These are phyloP conservation scores for Rhizoclosmatium globosum DNA, from an alignment of 192 early-diverging fungal genomes.

Conservation along the genomic window DNA sequence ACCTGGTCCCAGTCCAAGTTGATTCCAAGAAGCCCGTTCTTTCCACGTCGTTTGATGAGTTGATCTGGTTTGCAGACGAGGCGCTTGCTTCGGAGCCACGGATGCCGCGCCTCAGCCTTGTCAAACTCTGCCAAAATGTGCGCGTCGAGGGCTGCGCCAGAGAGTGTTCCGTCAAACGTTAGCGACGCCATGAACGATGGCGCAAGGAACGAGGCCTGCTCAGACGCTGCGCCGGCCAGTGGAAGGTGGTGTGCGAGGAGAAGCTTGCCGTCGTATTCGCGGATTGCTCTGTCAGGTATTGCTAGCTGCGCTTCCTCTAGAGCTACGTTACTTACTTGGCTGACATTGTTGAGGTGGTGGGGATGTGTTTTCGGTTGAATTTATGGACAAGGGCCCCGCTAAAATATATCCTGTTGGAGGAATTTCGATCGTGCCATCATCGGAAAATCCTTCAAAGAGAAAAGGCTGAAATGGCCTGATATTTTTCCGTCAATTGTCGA, in stretches of 20 bases:
- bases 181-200: slow-evolving; percentile 79
- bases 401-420: no score
- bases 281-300: slow-evolving; percentile 74
- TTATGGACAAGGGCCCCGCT: no score
- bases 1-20: slow-evolving; percentile 90
- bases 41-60: slow-evolving; percentile 97
- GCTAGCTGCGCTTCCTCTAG: no score
- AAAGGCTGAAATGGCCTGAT: no score
- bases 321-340: no score
- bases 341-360: no score
- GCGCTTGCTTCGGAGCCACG: slow-evolving; percentile 84
- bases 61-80: slow-evolving; percentile 98
- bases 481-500: no score
- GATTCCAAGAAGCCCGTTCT: slow-evolving; percentile 92
- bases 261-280: slow-evolving; percentile 98
- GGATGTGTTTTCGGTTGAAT: no score
- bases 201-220: slow-evolving; percentile 64
- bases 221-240: slow-evolving; percentile 49
- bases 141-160: slow-evolving; percentile 19
- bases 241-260: slow-evolving; percentile 90
- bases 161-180: slow-evolving; percentile 64
- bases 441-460: no score
- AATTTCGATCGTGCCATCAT: no score
- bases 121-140: slow-evolving; percentile 74
- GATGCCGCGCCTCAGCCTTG: slow-evolving; percentile 77